Evolutionary conservation across 2,329 filamentous ascomycete genomes (phyloP), one percentile per base, ranked within the genome.

Genomic region (Shiraia sp.): DNA sequence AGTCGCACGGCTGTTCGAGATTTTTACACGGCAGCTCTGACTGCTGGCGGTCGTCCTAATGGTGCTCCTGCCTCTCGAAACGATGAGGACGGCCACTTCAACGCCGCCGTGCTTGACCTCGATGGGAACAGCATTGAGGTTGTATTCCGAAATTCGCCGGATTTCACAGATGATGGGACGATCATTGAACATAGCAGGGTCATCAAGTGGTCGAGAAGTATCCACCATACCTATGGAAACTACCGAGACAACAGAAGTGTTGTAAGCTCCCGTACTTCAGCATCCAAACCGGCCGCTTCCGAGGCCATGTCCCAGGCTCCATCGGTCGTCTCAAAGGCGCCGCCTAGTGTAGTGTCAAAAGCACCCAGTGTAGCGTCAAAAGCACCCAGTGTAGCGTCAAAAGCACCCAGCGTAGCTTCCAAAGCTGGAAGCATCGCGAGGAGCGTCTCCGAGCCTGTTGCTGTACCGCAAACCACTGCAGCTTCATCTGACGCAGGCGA

Each of bases 91-190:
- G 72, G 79, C 69, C 74, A 81, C 73, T 77, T 83, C 70, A 84
- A 81, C 49, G 81, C 82, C 33, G 80, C 80, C 6, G 73, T 90
- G 28, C 79, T 83, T 46, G 90, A 95, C 68, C 79, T 88, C 40
- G 89, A 95, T 72, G 88, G 88, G 36, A 95, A 95, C 72, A 87
- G 80, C 55, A 83, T 95, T 63, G 88, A 93, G 63, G 86, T 88
- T 22, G 81, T 91, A 35, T 87, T 83, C 65, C 75, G 76, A 37
- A 71, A 73, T 38, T 69, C 64, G 28, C 68, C 65, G 26, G 66
- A 65, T 45, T 49, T 64, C 49, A 57, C 51, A 45, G 66, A 71
- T 31, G 69, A 73, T 38, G 67, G 63, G 2, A 64, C 70, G 14
- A 65, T 74, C 13, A 59, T 71, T 26, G 63, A 72, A 48, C 66